These are phyloP conservation scores for Periconia sp. DNA, from an alignment of 2,329 filamentous ascomycete species.

Conservation along the genomic window DNA sequence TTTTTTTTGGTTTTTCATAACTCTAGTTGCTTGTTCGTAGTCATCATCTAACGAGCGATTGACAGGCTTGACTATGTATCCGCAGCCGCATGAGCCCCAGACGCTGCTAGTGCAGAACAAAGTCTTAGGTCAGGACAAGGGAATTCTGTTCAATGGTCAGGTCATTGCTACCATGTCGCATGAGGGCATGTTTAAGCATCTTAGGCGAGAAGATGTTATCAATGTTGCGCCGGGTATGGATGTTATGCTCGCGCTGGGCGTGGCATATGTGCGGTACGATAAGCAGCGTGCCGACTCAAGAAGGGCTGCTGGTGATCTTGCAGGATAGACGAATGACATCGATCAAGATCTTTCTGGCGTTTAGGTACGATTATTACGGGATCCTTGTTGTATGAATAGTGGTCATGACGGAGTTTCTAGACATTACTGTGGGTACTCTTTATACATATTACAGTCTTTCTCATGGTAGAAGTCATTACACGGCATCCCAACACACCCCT, in stretches of 20 bases:
- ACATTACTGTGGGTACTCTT: too few relatives aligned
- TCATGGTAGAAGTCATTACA: too few relatives aligned
- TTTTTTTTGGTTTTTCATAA: not conserved
- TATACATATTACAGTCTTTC: too few relatives aligned
- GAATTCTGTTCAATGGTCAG: slow-evolving; percentile 18
- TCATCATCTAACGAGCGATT: not conserved
- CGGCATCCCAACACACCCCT: too few relatives aligned
- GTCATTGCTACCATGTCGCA: slow-evolving; percentile 16
- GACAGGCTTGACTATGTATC: slow-evolving; percentile 12
- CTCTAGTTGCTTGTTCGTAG: too few relatives aligned
- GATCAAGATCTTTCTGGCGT: not conserved
- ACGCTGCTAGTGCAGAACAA: slow-evolving; percentile 19
- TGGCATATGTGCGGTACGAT: slow-evolving; percentile 20
- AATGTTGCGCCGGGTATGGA: slow-evolving; percentile 28
- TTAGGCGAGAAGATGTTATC: slow-evolving; percentile 13
- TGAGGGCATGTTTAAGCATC: slow-evolving; percentile 13
- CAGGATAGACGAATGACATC: not conserved
- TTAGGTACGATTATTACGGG: not conserved
- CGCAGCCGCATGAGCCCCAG: not conserved
- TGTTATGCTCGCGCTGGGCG: slow-evolving; percentile 23
- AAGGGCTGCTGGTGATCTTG: not conserved
- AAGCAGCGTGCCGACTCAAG: slow-evolving; percentile 22
- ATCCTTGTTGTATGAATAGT: too few relatives aligned
- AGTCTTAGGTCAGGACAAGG: slow-evolving; percentile 19
- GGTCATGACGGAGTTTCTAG: too few relatives aligned